A percentile compares a stretch with the other conserved stretches of the same genome.
These are phyloP conservation scores for Endogone sp. DNA, from an alignment of 192 early-diverging fungal genomes.

Conservation along the genomic window DNA sequence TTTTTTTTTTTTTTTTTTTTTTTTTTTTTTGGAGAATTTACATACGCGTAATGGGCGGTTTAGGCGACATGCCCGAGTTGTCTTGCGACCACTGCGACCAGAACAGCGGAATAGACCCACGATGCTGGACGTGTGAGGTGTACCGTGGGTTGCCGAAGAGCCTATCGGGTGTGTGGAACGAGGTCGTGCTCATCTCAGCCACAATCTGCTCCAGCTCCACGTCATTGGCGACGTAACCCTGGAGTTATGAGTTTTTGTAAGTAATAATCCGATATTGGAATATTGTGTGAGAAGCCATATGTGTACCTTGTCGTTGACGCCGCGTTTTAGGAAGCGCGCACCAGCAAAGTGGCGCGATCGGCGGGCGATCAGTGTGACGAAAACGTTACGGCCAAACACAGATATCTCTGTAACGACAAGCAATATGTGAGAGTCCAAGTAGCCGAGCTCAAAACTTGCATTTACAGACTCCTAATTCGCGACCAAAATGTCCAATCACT, in stretches of 20 bases:
- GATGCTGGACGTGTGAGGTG: conserved; percentile 95
- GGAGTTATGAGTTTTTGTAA: no score
- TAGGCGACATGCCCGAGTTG: conserved; percentile 85
- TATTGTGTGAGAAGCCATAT: no score
- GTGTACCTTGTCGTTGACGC: conserved; percentile 86
- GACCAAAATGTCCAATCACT: neutral
- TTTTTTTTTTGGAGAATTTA: no score
- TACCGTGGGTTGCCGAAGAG: conserved; percentile 65
- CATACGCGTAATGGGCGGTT: conserved; percentile 72
- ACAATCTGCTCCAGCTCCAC: conserved; percentile 99
- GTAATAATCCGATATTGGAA: no score
- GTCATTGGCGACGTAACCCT: conserved; percentile 98
- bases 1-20: neutral
- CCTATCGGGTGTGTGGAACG: conserved; percentile 65
- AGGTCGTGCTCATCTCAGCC: conserved; percentile 83
- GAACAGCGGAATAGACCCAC: conserved; percentile 93
- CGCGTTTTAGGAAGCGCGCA: conserved; percentile 92
- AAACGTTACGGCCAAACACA: conserved; percentile 88
- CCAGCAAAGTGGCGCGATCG: conserved; percentile 94
- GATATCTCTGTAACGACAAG: conserved; percentile 87
- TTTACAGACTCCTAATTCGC: no score
- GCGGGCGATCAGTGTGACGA: conserved; percentile 91
- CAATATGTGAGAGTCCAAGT: no score
- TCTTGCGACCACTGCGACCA: conserved; percentile 99
- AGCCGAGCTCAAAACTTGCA: no score